Evolutionary conservation across 495 filamentous ascomycete genomes (phyloP).

Genomic region (Lophium mytilinum): DNA sequence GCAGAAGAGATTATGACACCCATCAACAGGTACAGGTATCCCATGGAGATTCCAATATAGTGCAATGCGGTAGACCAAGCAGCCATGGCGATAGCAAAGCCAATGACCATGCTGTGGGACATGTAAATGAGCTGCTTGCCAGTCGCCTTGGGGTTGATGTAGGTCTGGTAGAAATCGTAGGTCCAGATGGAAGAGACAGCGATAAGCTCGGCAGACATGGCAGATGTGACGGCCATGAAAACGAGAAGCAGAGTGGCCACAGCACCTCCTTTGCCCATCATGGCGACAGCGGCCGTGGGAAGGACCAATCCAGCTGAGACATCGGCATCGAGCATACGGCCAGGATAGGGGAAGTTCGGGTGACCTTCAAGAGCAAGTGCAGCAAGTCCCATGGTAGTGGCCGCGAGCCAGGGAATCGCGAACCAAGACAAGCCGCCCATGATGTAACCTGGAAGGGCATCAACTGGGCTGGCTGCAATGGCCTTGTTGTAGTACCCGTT

Average conservation of each 20-base stretch:
- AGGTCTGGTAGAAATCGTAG: conserved; percentile 70
- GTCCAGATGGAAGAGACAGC: conserved; percentile 90
- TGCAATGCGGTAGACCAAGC: conserved; percentile 74
- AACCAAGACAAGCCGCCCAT: conserved; percentile 90
- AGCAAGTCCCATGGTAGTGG: conserved; percentile 90
- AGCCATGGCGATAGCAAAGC: conserved; percentile 77
- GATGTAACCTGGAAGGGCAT: conserved; percentile 73
- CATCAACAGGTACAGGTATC: conserved; percentile 81
- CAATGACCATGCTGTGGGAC: conserved; percentile 66
- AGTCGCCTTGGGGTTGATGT: conserved; percentile 46
- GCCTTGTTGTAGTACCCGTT: conserved; percentile 35
- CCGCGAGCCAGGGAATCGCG: conserved; percentile 87
- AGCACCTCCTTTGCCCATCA: conserved; percentile 83
- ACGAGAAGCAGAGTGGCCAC: conserved; percentile 75
- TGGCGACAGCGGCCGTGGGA: conserved; percentile 79
- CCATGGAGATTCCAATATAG: conserved; percentile 57
- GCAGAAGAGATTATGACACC: conserved; percentile 83
- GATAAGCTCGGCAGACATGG: conserved; percentile 82
- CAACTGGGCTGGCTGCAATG: conserved; percentile 23
- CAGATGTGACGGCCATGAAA: conserved; percentile 94
- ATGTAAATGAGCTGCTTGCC: conserved; percentile 80
- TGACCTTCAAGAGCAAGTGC: conserved; percentile 74
- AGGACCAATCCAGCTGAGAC: conserved; percentile 83
- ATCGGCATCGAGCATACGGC: conserved; percentile 63
- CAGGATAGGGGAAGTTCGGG: conserved; percentile 64